Conservation (phyloP, 805 yeast species). For the Candida boleticola region DNA sequence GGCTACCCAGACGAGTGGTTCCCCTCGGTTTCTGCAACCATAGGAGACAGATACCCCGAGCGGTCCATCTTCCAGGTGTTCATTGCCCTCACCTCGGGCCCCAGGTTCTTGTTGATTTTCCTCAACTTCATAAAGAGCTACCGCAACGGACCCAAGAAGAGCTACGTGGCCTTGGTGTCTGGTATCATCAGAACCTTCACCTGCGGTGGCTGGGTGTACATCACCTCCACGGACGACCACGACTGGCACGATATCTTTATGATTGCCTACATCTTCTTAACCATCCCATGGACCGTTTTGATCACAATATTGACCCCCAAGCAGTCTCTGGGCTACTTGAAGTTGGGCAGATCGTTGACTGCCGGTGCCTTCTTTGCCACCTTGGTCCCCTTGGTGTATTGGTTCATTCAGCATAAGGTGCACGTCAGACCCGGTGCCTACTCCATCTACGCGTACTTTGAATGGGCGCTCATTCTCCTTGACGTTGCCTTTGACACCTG, state of each 20-base stretch:
- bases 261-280: conserved; percentile 84
- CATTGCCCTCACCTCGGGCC: conserved; percentile 92
- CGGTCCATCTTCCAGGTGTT: conserved; percentile 86
- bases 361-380: conserved; percentile 65
- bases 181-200: conserved; percentile 91
- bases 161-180: conserved; percentile 41
- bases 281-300: conserved; percentile 85
- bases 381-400: conserved; percentile 78
- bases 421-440: conserved; percentile 90
- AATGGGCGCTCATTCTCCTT: conserved; percentile 83
- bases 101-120: conserved; percentile 67
- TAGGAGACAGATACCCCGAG: conserved; percentile 97
- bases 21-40: conserved; percentile 95
- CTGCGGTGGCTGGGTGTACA: conserved; percentile 98
- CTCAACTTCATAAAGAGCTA: conserved; percentile 51
- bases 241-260: conserved; percentile 94
- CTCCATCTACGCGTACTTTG: conserved; percentile 89
- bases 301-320: conserved; percentile 52
- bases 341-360: conserved; percentile 52
- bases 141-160: conserved; percentile 23
- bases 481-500: conserved; percentile 86
- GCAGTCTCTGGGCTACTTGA: conserved; percentile 32
- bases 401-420: conserved; percentile 91
- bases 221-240: conserved; percentile 95
- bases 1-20: conserved; percentile 99